phyloP scores from a whole-genome alignment of 495 filamentous ascomycete species.

The Melanomma pulvis-pyrius region DNA sequence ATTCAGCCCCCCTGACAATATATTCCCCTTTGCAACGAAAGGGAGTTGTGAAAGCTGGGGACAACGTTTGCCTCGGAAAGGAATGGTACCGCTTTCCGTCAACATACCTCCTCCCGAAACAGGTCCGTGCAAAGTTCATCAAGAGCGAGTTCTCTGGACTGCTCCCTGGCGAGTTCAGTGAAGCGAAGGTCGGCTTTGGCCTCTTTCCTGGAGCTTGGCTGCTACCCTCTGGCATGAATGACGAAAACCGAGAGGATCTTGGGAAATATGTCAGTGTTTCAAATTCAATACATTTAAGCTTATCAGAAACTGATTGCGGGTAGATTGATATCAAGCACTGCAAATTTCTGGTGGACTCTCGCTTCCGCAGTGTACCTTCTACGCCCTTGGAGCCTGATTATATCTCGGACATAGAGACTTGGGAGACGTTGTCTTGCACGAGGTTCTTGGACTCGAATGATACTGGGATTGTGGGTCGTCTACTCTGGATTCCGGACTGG shows the following conservation, averaged over 20 bases:
- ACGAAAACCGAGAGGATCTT: conserved; percentile 82
- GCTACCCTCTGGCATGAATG: conserved; percentile 85
- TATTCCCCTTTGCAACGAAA: conserved; percentile 61
- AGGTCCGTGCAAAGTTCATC: conserved; percentile 81
- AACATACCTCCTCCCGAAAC: conserved; percentile 82
- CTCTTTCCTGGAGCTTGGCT: conserved; percentile 79
- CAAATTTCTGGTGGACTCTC: conserved; percentile 84
- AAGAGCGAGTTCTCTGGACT: conserved; percentile 87
- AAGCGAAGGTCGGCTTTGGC: conserved; percentile 61
- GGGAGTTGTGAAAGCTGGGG: conserved; percentile 57
- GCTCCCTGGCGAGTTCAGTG: conserved; percentile 86
- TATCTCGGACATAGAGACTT: conserved; percentile 64
- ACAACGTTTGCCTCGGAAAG: conserved; percentile 85
- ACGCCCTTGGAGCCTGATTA: conserved; percentile 73
- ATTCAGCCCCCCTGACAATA: conserved; percentile 80
- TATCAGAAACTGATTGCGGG: neutral
- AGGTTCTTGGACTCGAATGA: conserved; percentile 77
- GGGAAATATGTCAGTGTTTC: conserved; percentile 74
- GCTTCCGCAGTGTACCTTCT: conserved; percentile 63
- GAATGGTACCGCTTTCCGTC: conserved; percentile 99
- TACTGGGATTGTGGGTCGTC: conserved; percentile 73
- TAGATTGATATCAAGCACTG: conserved; percentile 73
- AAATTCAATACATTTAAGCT: neutral
- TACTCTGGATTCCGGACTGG: conserved; percentile 81
- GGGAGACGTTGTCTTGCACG: conserved; percentile 74